phyloP scores from a whole-genome alignment of 768 basidiomycete genomes.

The Phanerochaete carnosa region DNA sequence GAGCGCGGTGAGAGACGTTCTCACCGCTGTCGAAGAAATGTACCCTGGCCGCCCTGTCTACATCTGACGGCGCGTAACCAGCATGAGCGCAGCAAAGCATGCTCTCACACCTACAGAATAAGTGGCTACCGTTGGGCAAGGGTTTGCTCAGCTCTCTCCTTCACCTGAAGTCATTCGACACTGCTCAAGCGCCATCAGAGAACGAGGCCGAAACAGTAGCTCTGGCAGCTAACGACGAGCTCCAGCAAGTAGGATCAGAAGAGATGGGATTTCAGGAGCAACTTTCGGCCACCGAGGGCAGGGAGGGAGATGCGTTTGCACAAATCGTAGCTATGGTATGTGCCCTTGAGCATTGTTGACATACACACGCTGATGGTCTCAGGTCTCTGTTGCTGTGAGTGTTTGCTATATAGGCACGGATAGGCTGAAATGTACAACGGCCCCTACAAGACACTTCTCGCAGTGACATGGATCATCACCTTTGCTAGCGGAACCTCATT shows the following conservation, averaged over 20 bases:
- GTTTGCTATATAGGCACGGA: background rate
- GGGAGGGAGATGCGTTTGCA: conserved; percentile 5
- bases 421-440: background rate
- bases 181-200: background rate
- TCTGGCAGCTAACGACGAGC: background rate
- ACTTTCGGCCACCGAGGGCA: background rate
- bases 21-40: background rate
- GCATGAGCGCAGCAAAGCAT: background rate
- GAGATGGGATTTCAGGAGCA: conserved; percentile 1
- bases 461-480: conserved; percentile 24
- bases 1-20: background rate
- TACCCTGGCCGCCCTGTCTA: background rate
- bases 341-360: background rate
- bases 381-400: background rate
- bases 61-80: background rate
- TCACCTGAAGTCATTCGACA: background rate
- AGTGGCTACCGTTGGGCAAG: background rate
- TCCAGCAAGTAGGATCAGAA: background rate
- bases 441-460: conserved; percentile 19
- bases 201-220: background rate
- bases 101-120: conserved; percentile 1
- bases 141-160: background rate
- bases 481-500: conserved; percentile 22
- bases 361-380: background rate
- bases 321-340: conserved; percentile 11